Conservation (phyloP, 2,329 filamentous ascomycete genomes). For the Fusarium poae region DNA sequence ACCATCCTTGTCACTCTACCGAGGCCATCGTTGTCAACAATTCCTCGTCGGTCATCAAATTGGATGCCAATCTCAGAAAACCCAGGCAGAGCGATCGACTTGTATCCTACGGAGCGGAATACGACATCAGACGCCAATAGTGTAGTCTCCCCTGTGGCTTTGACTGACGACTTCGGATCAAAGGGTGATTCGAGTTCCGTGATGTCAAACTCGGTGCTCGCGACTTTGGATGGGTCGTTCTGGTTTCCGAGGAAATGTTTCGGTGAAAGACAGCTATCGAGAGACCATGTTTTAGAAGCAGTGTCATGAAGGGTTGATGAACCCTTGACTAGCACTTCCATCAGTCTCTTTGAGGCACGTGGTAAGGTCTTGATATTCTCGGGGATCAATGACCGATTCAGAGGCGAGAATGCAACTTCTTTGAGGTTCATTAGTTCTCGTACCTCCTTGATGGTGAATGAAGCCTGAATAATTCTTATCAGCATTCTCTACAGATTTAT, state of each 20-base stretch:
- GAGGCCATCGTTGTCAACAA: slow-evolving; percentile 84
- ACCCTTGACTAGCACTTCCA: slow-evolving; percentile 85
- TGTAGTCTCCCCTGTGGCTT: slow-evolving; percentile 63
- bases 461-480: slow-evolving; percentile 66
- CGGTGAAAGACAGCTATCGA: slow-evolving; percentile 89
- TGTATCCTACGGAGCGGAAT: slow-evolving; percentile 96
- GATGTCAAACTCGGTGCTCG: slow-evolving; percentile 75
- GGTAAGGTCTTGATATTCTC: slow-evolving; percentile 76
- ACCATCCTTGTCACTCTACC: slow-evolving; percentile 73
- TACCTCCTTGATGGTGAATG: slow-evolving; percentile 95
- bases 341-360: slow-evolving; percentile 80
- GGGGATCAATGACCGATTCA: slow-evolving; percentile 76
- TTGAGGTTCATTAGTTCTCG: slow-evolving; percentile 87
- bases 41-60: slow-evolving; percentile 80
- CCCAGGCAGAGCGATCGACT: slow-evolving; percentile 80
- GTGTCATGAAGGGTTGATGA: slow-evolving; percentile 64
- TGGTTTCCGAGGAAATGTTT: slow-evolving; percentile 70
- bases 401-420: slow-evolving; percentile 76
- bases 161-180: slow-evolving; percentile 64
- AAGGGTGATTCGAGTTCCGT: slow-evolving; percentile 68
- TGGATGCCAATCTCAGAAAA: slow-evolving; percentile 79
- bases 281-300: slow-evolving; percentile 78
- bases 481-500: neutral
- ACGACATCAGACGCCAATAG: slow-evolving; percentile 76
- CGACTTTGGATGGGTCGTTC: slow-evolving; percentile 63